Percentiles rank a stretch among this genome's conserved stretches.
Evolutionary conservation across 148 eudicot genomes (phyloP).

Genomic region (Pouteria glomerata): DNA sequence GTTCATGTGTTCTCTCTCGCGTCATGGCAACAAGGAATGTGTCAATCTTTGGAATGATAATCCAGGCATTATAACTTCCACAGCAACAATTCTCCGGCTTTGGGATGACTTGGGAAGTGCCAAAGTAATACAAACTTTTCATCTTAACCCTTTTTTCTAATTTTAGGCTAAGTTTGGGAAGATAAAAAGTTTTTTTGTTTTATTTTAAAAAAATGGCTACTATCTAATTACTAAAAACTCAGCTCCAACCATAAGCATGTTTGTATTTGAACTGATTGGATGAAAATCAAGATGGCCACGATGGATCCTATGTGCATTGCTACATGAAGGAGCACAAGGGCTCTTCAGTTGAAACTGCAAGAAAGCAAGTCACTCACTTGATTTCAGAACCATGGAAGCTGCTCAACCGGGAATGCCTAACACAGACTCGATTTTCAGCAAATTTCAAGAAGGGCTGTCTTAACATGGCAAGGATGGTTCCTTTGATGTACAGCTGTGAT

Average conservation of each 20-base stretch:
- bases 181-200: too few relatives aligned
- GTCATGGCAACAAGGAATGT: conserved; percentile 22
- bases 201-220: too few relatives aligned
- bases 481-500: conserved; percentile 31
- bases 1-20: conserved; percentile 45
- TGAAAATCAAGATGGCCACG: too few relatives aligned
- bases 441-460: too few relatives aligned
- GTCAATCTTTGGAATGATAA: conserved; percentile 10
- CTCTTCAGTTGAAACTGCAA: conserved; percentile 22
- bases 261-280: too few relatives aligned
- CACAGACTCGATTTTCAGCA: conserved; percentile 18
- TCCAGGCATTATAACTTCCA: conserved; percentile 26
- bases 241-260: too few relatives aligned
- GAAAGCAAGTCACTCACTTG: conserved; percentile 22
- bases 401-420: conserved; percentile 30
- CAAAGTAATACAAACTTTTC: conserved; percentile 33
- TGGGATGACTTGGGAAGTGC: conserved; percentile 71
- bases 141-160: not conserved
- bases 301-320: too few relatives aligned
- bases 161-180: too few relatives aligned
- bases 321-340: too few relatives aligned
- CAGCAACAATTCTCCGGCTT: conserved; percentile 62
- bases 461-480: conserved; percentile 32
- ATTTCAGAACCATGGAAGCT: conserved; percentile 45
- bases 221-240: too few relatives aligned